These are phyloP conservation scores for thale cress (Arabidopsis thaliana) DNA, from an alignment of 345 rosid species.

Conservation along the genomic window TAIR10.1 NC_003075.7:11990001-11990500, in stretches of 20 bases:
- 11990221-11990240: background rate
- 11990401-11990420: slow-evolving; percentile 62
- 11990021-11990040: too few relatives aligned
- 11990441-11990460: background rate
- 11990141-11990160: background rate
- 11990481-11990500: slow-evolving; percentile 4
- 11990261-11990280: too few relatives aligned
- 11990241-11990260: background rate
- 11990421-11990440: background rate
- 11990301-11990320: slow-evolving; percentile 52
- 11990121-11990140: background rate
- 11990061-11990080: too few relatives aligned
- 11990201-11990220: background rate
- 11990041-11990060: too few relatives aligned
- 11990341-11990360: slow-evolving; percentile 86
- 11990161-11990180: background rate
- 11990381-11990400: slow-evolving; percentile 87
- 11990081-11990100: too few relatives aligned
- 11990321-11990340: slow-evolving; percentile 58
- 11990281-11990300: slow-evolving; percentile 5
- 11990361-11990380: slow-evolving; percentile 76
- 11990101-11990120: too few relatives aligned
- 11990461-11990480: background rate
- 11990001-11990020: too few relatives aligned
- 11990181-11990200: background rate